These are phyloP conservation scores for Podospora tetraspora DNA, from an alignment of 495 filamentous ascomycete species.

Conservation along the genomic window DNA sequence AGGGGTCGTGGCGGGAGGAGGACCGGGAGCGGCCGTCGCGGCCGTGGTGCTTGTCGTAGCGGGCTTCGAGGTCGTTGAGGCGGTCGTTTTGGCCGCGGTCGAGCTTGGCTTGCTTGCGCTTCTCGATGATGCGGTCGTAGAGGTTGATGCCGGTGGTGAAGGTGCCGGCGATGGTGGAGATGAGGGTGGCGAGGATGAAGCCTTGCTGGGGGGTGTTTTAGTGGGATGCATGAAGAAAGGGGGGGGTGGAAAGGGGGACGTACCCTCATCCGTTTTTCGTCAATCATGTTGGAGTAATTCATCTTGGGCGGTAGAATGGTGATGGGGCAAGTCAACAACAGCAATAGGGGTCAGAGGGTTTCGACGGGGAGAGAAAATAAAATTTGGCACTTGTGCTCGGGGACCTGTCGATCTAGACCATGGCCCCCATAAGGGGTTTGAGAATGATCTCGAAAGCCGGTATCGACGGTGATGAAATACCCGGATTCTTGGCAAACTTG, in stretches of 20 bases:
- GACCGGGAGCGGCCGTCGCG: neutral
- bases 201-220: constrained; percentile 19
- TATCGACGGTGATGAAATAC: neutral
- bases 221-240: no score
- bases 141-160: constrained; percentile 35
- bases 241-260: neutral
- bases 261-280: constrained; percentile 40
- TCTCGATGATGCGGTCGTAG: constrained; percentile 32
- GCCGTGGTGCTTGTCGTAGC: constrained; percentile 26
- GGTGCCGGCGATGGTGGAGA: constrained; percentile 36
- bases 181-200: constrained; percentile 35
- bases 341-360: neutral
- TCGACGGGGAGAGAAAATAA: no score
- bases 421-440: neutral
- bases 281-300: constrained; percentile 56
- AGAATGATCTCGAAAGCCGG: neutral
- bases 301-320: constrained; percentile 28
- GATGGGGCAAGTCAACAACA: neutral
- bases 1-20: neutral
- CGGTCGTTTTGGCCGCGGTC: constrained; percentile 30
- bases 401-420: neutral
- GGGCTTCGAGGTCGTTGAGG: constrained; percentile 34
- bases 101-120: constrained; percentile 28
- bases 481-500: neutral
- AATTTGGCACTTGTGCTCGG: no score